phyloP scores from a whole-genome alignment of 73 alveolate genomes.

The Paramecium primaurelia region DNA sequence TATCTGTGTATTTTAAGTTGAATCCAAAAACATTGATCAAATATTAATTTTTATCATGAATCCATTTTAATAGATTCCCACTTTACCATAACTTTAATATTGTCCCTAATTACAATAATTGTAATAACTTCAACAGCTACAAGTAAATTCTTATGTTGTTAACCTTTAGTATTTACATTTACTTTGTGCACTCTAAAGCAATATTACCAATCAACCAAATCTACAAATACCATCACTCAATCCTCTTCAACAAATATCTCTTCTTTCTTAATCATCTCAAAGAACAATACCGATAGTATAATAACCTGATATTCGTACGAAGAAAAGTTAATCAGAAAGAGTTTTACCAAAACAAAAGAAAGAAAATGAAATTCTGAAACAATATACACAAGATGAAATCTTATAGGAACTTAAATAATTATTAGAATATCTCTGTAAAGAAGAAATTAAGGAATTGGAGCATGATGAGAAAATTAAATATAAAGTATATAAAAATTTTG shows the following conservation, averaged over 20 bases:
- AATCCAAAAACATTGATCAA: neutral
- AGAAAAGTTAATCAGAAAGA: slow-evolving; percentile 35
- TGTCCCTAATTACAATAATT: neutral
- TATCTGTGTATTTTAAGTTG: neutral
- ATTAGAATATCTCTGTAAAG: neutral
- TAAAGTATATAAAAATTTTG: neutral
- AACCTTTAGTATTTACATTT: slow-evolving; percentile 1
- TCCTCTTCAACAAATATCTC: slow-evolving; percentile 7
- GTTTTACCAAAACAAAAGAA: slow-evolving; percentile 15
- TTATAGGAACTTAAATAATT: neutral
- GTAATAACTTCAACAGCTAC: neutral
- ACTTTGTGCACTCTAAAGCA: neutral
- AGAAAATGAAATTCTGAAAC: neutral
- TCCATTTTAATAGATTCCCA: slow-evolving; percentile 29
- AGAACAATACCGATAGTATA: slow-evolving; percentile 13
- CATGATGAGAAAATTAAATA: neutral
- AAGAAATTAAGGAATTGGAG: neutral
- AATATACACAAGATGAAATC: neutral
- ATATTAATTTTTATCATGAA: neutral
- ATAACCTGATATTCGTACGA: neutral
- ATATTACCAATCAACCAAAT: neutral
- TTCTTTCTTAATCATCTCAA: neutral
- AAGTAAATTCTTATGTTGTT: neutral
- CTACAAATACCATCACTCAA: neutral
- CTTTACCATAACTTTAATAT: neutral